Evolutionary conservation across 257 asterid species (phyloP).

Genomic region (Misopates orontium): DNA sequence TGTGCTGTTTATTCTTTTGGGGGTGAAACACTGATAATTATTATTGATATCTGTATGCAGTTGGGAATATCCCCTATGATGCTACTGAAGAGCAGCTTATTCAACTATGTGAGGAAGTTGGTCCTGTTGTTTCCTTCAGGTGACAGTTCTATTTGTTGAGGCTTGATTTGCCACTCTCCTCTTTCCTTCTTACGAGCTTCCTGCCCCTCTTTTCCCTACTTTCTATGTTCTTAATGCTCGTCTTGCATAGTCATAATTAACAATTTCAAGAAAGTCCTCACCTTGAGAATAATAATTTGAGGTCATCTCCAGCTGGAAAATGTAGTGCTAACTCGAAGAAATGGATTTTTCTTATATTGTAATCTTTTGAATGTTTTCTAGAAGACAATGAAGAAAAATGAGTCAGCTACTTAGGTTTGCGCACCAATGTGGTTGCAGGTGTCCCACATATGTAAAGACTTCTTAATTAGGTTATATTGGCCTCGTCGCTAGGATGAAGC

Average conservation of each 20-base stretch:
- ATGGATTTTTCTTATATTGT: too few relatives aligned
- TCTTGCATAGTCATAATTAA: neutral
- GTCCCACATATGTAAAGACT: too few relatives aligned
- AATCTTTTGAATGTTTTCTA: too few relatives aligned
- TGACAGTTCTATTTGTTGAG: conserved; percentile 18
- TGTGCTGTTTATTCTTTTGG: neutral
- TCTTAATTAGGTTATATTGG: too few relatives aligned
- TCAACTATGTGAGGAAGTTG: conserved; percentile 94
- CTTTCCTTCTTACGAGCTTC: neutral
- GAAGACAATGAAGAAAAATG: too few relatives aligned
- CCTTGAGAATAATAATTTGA: neutral
- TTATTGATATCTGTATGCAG: conserved; percentile 35
- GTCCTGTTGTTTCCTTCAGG: conserved; percentile 98
- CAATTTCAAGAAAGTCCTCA: neutral
- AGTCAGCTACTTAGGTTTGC: too few relatives aligned
- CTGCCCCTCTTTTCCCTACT: neutral
- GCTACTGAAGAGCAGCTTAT: conserved; percentile 90
- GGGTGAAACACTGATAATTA: neutral
- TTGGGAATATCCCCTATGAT: conserved; percentile 98
- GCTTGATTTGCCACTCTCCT: neutral
- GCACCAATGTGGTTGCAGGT: too few relatives aligned
- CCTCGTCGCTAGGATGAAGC: too few relatives aligned
- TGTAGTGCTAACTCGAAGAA: too few relatives aligned
- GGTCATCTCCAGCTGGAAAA: neutral
- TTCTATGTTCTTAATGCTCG: neutral